Conservation (phyloP, 2,329 filamentous ascomycete genomes). For the Colletotrichum lindemuthianum region DNA sequence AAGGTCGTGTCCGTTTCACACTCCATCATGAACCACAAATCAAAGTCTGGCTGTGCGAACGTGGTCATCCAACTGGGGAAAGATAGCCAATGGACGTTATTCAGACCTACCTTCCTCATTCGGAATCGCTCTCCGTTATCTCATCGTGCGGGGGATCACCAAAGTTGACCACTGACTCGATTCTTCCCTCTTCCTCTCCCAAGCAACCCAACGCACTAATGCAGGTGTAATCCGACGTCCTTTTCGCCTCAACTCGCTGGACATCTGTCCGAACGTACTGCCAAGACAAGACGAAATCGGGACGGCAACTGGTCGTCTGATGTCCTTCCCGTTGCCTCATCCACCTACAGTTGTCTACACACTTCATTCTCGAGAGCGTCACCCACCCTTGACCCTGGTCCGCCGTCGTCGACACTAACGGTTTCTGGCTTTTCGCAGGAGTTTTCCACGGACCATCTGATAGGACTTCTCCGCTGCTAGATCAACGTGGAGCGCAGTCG, state of each 20-base stretch:
- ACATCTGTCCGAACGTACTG: not conserved
- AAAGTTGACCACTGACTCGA: not conserved
- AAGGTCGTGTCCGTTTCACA: too few relatives aligned
- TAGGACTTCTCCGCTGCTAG: conserved; percentile 1
- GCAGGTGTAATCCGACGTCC: conserved; percentile 30
- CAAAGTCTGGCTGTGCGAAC: too few relatives aligned
- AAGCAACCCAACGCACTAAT: conserved; percentile 10
- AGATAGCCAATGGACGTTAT: too few relatives aligned
- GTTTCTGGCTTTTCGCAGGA: not conserved
- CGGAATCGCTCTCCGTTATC: conserved; percentile 26
- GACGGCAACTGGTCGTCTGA: conserved; percentile 14
- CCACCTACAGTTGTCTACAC: not conserved
- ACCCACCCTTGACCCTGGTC: not conserved
- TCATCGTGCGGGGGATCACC: conserved; percentile 23
- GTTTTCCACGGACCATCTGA: conserved; percentile 11
- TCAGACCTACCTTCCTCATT: conserved; percentile 24
- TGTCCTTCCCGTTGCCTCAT: not conserved
- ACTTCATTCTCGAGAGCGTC: not conserved
- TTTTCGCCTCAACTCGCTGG: conserved; percentile 19
- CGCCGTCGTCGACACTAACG: not conserved
- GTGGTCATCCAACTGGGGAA: too few relatives aligned
- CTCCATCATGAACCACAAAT: too few relatives aligned
- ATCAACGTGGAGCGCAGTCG: conserved; percentile 6
- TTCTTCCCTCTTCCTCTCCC: not conserved
- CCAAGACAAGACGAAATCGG: not conserved